These are phyloP conservation scores for Primulina tabacum DNA, from an alignment of 257 asterid genomes.

Conservation along the genomic window DNA sequence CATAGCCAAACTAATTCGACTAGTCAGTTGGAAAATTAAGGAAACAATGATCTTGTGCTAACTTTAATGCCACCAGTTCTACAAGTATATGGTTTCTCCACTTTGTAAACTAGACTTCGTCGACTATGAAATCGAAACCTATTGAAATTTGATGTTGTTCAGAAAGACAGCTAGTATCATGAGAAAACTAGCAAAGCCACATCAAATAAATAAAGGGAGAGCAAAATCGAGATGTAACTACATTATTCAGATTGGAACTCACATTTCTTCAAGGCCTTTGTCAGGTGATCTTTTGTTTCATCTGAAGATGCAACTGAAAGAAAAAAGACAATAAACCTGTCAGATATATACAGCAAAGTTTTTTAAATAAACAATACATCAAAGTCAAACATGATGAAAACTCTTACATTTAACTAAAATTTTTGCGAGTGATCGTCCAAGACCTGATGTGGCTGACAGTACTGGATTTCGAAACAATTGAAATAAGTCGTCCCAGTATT, in stretches of 20 bases:
- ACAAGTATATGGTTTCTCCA: neutral
- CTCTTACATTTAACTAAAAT: conserved; percentile 58
- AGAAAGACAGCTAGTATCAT: neutral
- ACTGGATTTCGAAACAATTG: conserved; percentile 41
- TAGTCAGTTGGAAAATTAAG: no score
- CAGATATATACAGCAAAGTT: conserved; percentile 10
- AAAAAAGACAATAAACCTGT: conserved; percentile 18
- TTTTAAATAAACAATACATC: neutral
- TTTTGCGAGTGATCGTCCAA: conserved; percentile 71
- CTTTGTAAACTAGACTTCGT: neutral
- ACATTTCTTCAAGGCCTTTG: conserved; percentile 55
- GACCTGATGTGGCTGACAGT: conserved; percentile 69
- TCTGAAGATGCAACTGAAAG: conserved; percentile 56
- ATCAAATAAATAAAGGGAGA: neutral
- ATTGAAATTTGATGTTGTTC: neutral
- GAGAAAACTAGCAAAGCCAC: neutral
- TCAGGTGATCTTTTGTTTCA: conserved; percentile 41
- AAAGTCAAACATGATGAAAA: conserved; percentile 4
- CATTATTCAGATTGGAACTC: conserved; percentile 28
- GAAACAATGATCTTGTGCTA: neutral
- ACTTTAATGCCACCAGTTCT: neutral
- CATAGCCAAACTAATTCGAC: neutral
- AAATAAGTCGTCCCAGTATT: neutral
- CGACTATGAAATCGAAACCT: conserved; percentile 9
- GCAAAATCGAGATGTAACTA: conserved; percentile 3